Base-by-base conservation (phyloP, 169 alveolate genomes). In the Hammondia hammondi region DNA sequence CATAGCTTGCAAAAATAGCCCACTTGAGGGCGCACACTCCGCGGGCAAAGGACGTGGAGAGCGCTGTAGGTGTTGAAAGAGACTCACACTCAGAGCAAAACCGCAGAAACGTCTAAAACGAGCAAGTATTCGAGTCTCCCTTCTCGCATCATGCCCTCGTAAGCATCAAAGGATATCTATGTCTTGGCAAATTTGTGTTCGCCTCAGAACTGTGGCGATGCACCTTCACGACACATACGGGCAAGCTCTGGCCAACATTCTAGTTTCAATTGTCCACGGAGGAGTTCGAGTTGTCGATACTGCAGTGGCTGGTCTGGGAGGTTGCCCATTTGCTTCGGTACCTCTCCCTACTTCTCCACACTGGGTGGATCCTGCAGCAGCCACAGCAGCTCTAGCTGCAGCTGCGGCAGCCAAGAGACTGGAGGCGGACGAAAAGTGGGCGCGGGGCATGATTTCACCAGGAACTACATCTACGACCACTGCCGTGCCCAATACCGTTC, bases 161-260 rank as follows among this genome's bases (percentile, higher is more conserved):
- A 52, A 7, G 61, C 61, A 52, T 52, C 61, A 52, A 14, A 10
- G 19, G 61, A 52, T 52, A 14, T 52, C 24, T 52, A 14, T 52
- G 19, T 52, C 61, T 52, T 7, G 61, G 3, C 61, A 52, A 52
- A 52, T 52, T 52, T 52, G 5, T 14, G 10, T 21, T 21, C 32
- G 48, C 19, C 95, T 10, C 88, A 10, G 93, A 93, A 35, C 95
- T 97, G 10, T 71, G 52, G 98, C 98, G 35, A 96, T 97, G 72
- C 99, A 98, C 81, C 97, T 97, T 92, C 99, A 98, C 94, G 97
- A 98, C 81, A 98, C 99, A 21, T 96, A 95, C 94, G 97, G 95
- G 70, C 96, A 97, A 57, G 98, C 98, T 4, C 85, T 98, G 39
- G 89, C 96, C 7, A 96, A 96, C 81, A 95, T 95, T 32, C 88